Conservation (phyloP, 805 yeast species). For the Starmerella potacharoeniae region DNA sequence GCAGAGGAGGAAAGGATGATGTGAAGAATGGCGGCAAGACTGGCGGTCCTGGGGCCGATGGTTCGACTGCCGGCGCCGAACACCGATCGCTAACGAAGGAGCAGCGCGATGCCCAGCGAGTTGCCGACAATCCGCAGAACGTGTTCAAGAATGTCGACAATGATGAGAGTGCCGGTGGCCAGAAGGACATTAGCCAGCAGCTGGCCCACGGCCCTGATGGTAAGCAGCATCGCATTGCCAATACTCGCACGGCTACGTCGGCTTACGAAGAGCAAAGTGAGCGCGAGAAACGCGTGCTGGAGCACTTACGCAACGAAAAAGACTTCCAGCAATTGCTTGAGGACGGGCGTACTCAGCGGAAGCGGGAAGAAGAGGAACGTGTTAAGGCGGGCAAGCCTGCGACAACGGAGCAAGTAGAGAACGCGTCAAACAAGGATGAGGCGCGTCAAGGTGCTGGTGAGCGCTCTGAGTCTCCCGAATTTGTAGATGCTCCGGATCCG, state of each 20-base stretch:
- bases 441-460: neutral
- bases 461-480: neutral
- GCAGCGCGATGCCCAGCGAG: constrained; percentile 10
- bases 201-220: neutral
- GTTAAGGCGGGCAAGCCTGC: neutral
- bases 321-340: neutral
- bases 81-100: neutral
- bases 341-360: neutral
- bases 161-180: neutral
- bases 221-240: constrained; percentile 13
- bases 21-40: neutral
- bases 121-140: constrained; percentile 15
- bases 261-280: constrained; percentile 13
- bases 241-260: constrained; percentile 15
- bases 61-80: constrained; percentile 4
- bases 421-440: neutral
- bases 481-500: constrained; percentile 7
- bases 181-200: neutral
- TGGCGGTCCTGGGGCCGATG: constrained; percentile 4
- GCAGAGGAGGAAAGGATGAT: neutral
- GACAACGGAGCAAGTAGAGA: neutral
- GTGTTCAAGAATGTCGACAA: constrained; percentile 2
- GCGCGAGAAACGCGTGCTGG: constrained; percentile 15
- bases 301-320: constrained; percentile 2
- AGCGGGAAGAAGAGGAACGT: neutral